Evolutionary conservation across 2,329 filamentous ascomycete genomes (phyloP).

Genomic region (Exophiala mesophila): DNA sequence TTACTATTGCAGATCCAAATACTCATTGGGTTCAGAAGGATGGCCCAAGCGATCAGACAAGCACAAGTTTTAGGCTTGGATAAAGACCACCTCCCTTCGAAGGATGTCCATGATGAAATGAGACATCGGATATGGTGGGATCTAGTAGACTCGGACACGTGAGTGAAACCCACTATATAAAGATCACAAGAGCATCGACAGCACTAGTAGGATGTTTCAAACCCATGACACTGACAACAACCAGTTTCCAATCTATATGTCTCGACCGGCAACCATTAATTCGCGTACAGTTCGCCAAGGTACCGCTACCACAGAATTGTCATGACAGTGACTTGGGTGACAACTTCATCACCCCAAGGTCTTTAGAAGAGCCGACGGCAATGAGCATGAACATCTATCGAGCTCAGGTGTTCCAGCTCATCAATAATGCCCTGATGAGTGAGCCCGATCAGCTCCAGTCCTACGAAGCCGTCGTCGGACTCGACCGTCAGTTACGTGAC

Average conservation of each 20-base stretch:
- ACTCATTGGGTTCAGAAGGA: too few relatives aligned
- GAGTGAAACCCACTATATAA: too few relatives aligned
- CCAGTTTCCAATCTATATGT: constrained; percentile 28
- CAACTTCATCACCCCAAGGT: constrained; percentile 15
- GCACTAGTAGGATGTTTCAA: neutral
- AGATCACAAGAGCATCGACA: too few relatives aligned
- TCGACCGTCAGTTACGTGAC: constrained; percentile 25
- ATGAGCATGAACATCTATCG: constrained; percentile 26
- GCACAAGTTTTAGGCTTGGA: constrained; percentile 27
- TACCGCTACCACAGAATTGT: constrained; percentile 27
- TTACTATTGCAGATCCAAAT: too few relatives aligned
- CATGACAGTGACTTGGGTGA: constrained; percentile 28
- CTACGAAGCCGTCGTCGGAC: constrained; percentile 24
- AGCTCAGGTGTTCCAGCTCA: constrained; percentile 22
- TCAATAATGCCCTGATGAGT: constrained; percentile 23
- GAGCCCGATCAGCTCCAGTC: constrained; percentile 22
- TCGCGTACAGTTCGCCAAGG: constrained; percentile 23
- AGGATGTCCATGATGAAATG: constrained; percentile 25
- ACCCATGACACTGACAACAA: neutral
- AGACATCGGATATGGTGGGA: constrained; percentile 29
- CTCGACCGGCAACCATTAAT: constrained; percentile 27
- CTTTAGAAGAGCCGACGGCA: constrained; percentile 25
- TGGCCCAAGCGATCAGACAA: constrained; percentile 27
- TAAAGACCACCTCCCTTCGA: constrained; percentile 21
- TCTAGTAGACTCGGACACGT: constrained; percentile 27